Base-by-base conservation (phyloP, 2,329 filamentous ascomycete genomes). In the Colletotrichum cordylinicola region DNA sequence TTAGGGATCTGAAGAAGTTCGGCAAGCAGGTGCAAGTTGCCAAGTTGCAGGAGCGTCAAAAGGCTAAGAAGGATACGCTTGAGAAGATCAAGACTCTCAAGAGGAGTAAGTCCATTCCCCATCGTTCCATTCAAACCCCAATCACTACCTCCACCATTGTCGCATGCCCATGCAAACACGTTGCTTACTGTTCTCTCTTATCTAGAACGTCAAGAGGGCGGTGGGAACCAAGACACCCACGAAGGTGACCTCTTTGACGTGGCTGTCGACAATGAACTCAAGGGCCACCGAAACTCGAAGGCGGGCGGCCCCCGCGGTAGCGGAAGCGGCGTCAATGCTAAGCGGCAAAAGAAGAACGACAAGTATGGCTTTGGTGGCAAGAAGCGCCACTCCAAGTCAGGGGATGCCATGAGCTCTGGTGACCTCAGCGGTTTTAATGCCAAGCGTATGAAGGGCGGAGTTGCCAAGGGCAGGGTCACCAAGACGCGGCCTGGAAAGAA, bases 21-120 rank as follows among this genome's bases (percentile, higher is more conserved):
- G 97, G 97, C 84, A 99, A 99, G 89, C 95, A 98, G 85, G 97
- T 98, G 69, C 97, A 99, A 88, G 92, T 98, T 76, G 96, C 96
- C 75, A 98, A 98, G 89, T 87, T 98, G 84, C 96, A 98, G 87
- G 96, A 99, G 90, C 90, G 97, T 65, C 93, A 95, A 67, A 98
- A 98, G 90, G 93, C 93, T 82, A 98, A 98, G 93, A 93, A 92
- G 80, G 95, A 98, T 78, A 98, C 96, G 6, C 88, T 99, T 78
- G 97, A 98, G 80, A 98, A 98, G 90, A 98, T 99, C 82, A 96
- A 96, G 87, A 91, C 92, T 33, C 88, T 99, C 81, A 99, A 99
- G 92, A 92, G 96, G 89, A 99, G 96, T 98, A 91, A 80, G 95
- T 91, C 48, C n/a, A 58, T 31, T 16, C 43, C n/a, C n/a, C 43